phyloP scores from a whole-genome alignment of 2,329 filamentous ascomycete genomes.

The Pochonia chlamydosporia region DNA sequence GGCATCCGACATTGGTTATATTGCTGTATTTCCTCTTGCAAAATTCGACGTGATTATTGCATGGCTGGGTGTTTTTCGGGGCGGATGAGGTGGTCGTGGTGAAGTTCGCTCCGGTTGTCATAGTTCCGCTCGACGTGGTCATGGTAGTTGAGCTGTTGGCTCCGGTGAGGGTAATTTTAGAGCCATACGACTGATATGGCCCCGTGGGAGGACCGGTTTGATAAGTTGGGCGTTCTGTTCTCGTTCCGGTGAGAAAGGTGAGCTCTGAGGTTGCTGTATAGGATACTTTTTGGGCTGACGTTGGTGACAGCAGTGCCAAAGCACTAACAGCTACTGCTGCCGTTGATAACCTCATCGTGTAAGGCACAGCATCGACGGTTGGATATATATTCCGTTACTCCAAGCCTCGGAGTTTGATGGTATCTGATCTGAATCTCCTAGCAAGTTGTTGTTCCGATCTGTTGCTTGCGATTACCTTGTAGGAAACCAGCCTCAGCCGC shows the following conservation, averaged over 20 bases:
- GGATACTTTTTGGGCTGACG: conserved; percentile 19
- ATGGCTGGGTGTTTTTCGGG: conserved; percentile 68
- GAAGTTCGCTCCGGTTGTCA: conserved; percentile 32
- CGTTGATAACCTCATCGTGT: conserved; percentile 18
- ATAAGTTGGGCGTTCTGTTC: conserved; percentile 31
- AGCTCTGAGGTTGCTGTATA: conserved; percentile 27
- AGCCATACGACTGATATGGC: conserved; percentile 37
- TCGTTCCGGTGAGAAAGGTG: conserved; percentile 30
- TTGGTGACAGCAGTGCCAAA: conserved; percentile 18
- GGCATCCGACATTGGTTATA: conserved; percentile 70
- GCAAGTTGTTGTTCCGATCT: too few species aligned
- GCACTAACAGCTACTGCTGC: conserved; percentile 5
- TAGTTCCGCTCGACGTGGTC: conserved; percentile 28
- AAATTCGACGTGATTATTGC: conserved; percentile 74
- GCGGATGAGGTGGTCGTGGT: conserved; percentile 29
- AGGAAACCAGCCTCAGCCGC: too few species aligned
- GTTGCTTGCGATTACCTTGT: too few species aligned
- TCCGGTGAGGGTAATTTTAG: conserved; percentile 35
- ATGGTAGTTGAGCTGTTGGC: conserved; percentile 25
- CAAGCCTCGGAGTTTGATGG: too few species aligned
- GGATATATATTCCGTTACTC: not conserved
- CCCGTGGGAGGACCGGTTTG: conserved; percentile 35
- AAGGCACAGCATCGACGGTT: not conserved
- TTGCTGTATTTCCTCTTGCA: conserved; percentile 74
- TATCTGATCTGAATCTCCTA: too few species aligned